phyloP scores from a whole-genome alignment of 352 stramenopile species.

The Globisporangium cederbergense region DNA sequence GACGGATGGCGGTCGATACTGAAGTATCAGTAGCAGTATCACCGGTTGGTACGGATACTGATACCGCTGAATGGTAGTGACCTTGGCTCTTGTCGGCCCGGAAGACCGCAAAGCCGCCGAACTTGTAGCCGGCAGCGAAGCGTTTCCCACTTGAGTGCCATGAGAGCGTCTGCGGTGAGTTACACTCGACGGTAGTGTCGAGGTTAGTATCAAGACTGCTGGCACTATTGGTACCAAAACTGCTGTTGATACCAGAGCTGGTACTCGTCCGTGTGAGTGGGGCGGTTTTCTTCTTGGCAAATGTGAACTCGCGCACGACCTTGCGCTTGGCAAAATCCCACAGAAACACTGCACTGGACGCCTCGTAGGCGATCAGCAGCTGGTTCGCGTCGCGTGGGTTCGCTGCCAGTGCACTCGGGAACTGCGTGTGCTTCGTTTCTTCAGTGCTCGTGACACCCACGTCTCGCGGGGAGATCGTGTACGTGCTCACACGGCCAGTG shows the following conservation, averaged over 20 bases:
- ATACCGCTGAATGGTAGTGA: slow-evolving; percentile 25
- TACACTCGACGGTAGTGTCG: slow-evolving; percentile 19
- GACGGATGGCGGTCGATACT: slow-evolving; percentile 26
- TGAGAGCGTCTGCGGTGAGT: slow-evolving; percentile 54
- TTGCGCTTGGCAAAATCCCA: slow-evolving; percentile 74
- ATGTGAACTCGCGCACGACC: slow-evolving; percentile 38
- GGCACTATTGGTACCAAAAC: not conserved
- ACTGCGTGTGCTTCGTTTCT: slow-evolving; percentile 23
- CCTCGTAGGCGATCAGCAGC: slow-evolving; percentile 62
- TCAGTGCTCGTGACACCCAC: slow-evolving; percentile 25
- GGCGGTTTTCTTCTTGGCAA: slow-evolving; percentile 20
- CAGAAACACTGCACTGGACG: slow-evolving; percentile 39
- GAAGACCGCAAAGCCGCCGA: slow-evolving; percentile 57
- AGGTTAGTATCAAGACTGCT: not conserved
- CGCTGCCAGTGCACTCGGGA: slow-evolving; percentile 44
- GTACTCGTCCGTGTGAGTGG: slow-evolving; percentile 9
- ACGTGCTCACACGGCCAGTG: slow-evolving; percentile 62
- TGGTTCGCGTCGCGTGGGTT: slow-evolving; percentile 65
- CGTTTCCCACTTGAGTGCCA: slow-evolving; percentile 79
- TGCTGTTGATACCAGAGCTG: not conserved
- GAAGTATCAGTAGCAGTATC: not conserved
- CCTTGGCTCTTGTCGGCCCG: slow-evolving; percentile 55
- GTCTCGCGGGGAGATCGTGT: slow-evolving; percentile 54
- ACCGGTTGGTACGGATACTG: not conserved
- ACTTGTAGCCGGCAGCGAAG: slow-evolving; percentile 67